phyloP scores from a whole-genome alignment of 352 stramenopile genomes.

The Globisporangium emineosum region DNA sequence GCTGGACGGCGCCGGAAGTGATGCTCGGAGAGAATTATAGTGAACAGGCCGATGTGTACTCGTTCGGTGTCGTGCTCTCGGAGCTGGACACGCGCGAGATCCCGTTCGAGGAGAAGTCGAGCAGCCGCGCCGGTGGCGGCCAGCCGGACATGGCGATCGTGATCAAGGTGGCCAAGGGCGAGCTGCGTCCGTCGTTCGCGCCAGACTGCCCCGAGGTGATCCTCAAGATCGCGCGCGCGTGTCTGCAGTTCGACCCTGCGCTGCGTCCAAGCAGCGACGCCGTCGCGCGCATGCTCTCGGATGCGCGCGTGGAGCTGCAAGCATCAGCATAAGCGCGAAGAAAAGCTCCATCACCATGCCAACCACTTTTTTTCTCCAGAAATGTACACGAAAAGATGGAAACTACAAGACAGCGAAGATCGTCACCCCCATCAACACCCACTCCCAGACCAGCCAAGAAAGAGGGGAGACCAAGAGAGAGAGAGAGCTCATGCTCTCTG shows the following conservation, averaged over 20 bases:
- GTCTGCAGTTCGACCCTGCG: conserved; percentile 81
- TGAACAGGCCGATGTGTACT: conserved; percentile 86
- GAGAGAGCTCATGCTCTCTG: not conserved
- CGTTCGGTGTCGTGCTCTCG: conserved; percentile 84
- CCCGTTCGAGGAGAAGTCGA: conserved; percentile 84
- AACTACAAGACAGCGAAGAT: conserved; percentile 9
- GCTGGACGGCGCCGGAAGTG: conserved; percentile 85
- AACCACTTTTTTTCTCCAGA: not conserved
- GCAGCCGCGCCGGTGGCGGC: conserved; percentile 46
- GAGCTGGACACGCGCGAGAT: conserved; percentile 87
- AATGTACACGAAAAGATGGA: conserved; percentile 12
- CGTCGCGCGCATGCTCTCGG: conserved; percentile 78
- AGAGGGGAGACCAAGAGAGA: not conserved
- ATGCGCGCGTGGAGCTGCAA: conserved; percentile 63
- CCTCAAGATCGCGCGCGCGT: conserved; percentile 73
- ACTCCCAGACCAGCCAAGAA: not conserved
- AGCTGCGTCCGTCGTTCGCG: conserved; percentile 74
- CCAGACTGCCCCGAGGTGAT: conserved; percentile 41
- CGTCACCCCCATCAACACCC: not conserved
- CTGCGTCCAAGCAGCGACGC: conserved; percentile 67
- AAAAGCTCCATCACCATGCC: not conserved
- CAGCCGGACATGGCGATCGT: conserved; percentile 82
- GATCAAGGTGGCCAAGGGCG: conserved; percentile 73
- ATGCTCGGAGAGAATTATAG: conserved; percentile 88
- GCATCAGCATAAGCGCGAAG: conserved; percentile 13